Evolutionary conservation across 129 eudicot species (phyloP).

Genomic region (Artemisia annua): DNA sequence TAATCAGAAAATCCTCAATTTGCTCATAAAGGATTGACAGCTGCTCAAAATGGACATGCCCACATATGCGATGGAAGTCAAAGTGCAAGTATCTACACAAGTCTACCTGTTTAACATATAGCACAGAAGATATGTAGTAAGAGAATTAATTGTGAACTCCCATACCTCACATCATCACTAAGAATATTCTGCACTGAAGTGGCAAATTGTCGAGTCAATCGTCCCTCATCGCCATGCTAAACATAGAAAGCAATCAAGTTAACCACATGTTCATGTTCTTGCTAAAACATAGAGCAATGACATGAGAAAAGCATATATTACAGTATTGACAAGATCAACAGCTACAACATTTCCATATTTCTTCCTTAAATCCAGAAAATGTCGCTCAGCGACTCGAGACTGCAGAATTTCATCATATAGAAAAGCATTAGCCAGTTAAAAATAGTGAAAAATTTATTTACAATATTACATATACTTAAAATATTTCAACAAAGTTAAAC

Average conservation of each 20-base stretch:
- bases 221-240: constrained; percentile 93
- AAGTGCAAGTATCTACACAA: constrained; percentile 82
- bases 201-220: constrained; percentile 59
- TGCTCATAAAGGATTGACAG: constrained; percentile 88
- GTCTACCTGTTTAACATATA: constrained; percentile 18
- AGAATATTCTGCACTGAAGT: constrained; percentile 63
- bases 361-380: constrained; percentile 84
- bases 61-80: constrained; percentile 91
- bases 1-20: constrained; percentile 68
- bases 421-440: neutral
- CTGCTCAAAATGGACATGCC: constrained; percentile 80
- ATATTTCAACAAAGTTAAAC: neutral
- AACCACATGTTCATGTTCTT: constrained; percentile 9
- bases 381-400: constrained; percentile 89
- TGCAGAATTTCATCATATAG: constrained; percentile 30
- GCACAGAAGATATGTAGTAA: constrained; percentile 4
- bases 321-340: constrained; percentile 93
- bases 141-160: neutral
- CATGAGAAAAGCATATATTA: constrained; percentile 18
- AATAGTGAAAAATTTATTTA: neutral
- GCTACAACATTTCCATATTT: constrained; percentile 92
- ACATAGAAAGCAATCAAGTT: constrained; percentile 15
- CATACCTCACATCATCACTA: constrained; percentile 81
- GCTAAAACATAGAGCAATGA: neutral
- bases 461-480: no score